Evolutionary conservation across 352 stramenopile genomes (phyloP).

Genomic region (Thraustotheca clavata): DNA sequence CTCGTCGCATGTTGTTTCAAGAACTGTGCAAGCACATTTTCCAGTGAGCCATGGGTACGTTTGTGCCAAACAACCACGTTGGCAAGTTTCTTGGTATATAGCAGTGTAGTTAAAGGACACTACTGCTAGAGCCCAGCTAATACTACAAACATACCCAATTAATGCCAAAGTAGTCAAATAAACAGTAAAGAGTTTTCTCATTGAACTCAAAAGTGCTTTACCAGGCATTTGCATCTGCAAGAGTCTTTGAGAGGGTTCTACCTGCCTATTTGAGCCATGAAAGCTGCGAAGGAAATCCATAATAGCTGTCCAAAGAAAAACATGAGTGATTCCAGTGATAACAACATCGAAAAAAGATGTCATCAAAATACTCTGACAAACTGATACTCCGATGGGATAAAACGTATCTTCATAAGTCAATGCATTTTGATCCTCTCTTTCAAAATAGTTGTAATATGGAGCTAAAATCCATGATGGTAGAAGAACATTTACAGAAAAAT

Average conservation of each 20-base stretch:
- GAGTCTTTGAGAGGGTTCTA: too few relatives aligned
- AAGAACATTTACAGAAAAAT: slow-evolving; percentile 19
- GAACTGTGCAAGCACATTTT: slow-evolving; percentile 34
- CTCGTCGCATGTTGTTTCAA: slow-evolving; percentile 36
- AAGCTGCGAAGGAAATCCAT: neutral
- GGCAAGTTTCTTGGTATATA: neutral
- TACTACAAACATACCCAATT: neutral
- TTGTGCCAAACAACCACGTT: neutral
- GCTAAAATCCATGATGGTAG: slow-evolving; percentile 23
- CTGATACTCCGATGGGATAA: slow-evolving; percentile 21
- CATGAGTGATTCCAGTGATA: slow-evolving; percentile 1
- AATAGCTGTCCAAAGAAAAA: slow-evolving; percentile 9
- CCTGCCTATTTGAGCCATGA: too few relatives aligned
- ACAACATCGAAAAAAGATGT: slow-evolving; percentile 24
- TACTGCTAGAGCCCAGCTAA: neutral
- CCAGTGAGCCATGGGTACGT: slow-evolving; percentile 39
- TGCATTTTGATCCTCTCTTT: slow-evolving; percentile 6
- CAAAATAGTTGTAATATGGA: slow-evolving; percentile 21
- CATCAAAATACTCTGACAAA: slow-evolving; percentile 25
- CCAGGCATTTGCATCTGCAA: too few relatives aligned
- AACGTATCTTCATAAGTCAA: slow-evolving; percentile 23
- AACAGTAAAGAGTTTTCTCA: too few relatives aligned
- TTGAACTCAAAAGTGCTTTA: too few relatives aligned
- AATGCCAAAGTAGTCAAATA: neutral
- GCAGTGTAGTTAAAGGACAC: neutral